phyloP scores from a whole-genome alignment of 371 early-diverging fungal genomes.

The Batkoa obscura region DNA sequence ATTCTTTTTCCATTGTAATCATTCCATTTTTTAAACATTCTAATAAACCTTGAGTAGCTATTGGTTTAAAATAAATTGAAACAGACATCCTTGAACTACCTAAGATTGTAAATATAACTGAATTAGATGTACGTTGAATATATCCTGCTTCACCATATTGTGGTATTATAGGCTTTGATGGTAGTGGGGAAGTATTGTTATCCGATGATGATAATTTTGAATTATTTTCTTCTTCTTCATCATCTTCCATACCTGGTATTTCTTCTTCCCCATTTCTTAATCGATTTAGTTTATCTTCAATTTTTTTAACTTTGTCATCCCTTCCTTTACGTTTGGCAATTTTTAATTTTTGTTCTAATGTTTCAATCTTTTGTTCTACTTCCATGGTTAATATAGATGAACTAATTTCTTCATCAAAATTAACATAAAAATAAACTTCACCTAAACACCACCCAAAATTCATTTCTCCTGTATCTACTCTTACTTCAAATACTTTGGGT shows the following conservation, averaged over 20 bases:
- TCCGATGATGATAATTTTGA: too few species aligned
- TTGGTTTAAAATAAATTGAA: constrained; percentile 30
- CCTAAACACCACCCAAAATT: constrained; percentile 29
- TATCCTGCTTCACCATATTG: neutral
- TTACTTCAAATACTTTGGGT: constrained; percentile 61
- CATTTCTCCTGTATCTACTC: constrained; percentile 51
- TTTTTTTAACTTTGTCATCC: constrained; percentile 73
- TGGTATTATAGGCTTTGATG: neutral
- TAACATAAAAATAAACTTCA: constrained; percentile 48
- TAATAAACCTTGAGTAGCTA: constrained; percentile 12
- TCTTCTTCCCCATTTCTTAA: neutral
- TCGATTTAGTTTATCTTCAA: constrained; percentile 11
- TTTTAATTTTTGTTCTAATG: constrained; percentile 89
- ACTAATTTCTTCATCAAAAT: constrained; percentile 33
- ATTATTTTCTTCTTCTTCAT: constrained; percentile 10
- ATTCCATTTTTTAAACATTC: neutral
- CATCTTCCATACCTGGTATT: constrained; percentile 10
- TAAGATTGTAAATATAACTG: constrained; percentile 56
- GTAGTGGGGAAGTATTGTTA: too few species aligned
- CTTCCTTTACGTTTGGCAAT: constrained; percentile 84
- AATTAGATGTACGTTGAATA: constrained; percentile 34
- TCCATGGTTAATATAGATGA: constrained; percentile 42
- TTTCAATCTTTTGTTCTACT: constrained; percentile 85
- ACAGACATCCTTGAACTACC: constrained; percentile 50
- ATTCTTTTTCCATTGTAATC: constrained; percentile 5